phyloP scores from a whole-genome alignment of 2,329 filamentous ascomycete genomes.

The Trichophyton rubrum region DNA sequence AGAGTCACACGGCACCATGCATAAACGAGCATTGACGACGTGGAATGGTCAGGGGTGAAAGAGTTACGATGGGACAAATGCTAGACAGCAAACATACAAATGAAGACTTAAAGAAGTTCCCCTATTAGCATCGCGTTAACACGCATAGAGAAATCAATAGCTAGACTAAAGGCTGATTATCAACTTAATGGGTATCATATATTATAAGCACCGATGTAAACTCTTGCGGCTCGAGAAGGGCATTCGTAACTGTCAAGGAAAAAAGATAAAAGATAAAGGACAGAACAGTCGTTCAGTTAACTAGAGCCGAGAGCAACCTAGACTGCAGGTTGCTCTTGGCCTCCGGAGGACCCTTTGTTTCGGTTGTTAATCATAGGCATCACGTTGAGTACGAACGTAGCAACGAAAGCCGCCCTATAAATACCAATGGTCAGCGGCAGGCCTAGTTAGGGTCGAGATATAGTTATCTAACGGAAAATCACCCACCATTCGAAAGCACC shows the following conservation, averaged over 20 bases:
- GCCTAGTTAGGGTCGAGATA: no score
- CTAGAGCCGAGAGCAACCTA: not conserved
- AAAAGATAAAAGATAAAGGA: not conserved
- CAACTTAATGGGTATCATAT: slow-evolving; percentile 1
- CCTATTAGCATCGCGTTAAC: not conserved
- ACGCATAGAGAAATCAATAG: not conserved
- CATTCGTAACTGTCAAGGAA: not conserved
- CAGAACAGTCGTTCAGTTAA: not conserved
- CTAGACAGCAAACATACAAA: not conserved
- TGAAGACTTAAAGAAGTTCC: not conserved
- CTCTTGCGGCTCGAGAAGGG: no score
- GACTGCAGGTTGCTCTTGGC: slow-evolving; percentile 1
- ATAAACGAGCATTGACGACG: not conserved
- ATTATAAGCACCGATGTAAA: not conserved
- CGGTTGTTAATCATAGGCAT: slow-evolving; percentile 10
- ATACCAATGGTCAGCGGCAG: no score
- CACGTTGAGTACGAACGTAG: slow-evolving; percentile 7
- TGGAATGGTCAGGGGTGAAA: not conserved
- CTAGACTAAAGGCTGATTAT: not conserved
- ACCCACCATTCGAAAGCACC: slow-evolving; percentile 38
- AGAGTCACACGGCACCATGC: not conserved
- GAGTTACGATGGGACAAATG: not conserved
- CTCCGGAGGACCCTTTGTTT: slow-evolving; percentile 2
- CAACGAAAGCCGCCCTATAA: slow-evolving; percentile 31
- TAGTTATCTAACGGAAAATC: not conserved